Percentiles rank a stretch among this genome's conserved stretches.
phyloP scores from a whole-genome alignment of 139 green algal species.

The Parachlorella kessleri region DNA sequence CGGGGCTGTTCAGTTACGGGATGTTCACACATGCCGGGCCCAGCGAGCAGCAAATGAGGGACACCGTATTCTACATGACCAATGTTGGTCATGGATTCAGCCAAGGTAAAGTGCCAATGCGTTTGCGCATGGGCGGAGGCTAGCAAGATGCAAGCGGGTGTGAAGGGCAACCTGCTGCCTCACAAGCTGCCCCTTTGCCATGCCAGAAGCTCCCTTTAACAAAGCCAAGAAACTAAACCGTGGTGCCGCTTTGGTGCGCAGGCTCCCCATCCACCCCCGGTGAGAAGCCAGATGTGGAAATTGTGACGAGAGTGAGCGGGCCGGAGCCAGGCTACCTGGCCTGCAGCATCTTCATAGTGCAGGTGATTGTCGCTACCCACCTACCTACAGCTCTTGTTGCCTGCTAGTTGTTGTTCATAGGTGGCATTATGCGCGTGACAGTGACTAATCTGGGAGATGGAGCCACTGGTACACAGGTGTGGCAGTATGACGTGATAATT shows the following conservation, averaged over 20 bases:
- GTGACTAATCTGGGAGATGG: too few relatives aligned
- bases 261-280: background rate
- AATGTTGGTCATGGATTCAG: constrained; percentile 50
- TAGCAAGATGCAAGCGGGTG: too few relatives aligned
- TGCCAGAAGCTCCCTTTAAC: background rate
- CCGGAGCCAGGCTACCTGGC: constrained; percentile 70
- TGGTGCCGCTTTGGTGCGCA: too few relatives aligned
- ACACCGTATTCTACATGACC: constrained; percentile 51
- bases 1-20: constrained; percentile 44
- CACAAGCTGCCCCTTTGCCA: background rate
- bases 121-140: too few relatives aligned
- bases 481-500: too few relatives aligned
- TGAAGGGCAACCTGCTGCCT: background rate
- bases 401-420: too few relatives aligned
- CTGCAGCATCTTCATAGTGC: constrained; percentile 58
- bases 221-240: too few relatives aligned
- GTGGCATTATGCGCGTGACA: too few relatives aligned
- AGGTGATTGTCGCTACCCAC: too few relatives aligned
- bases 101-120: constrained; percentile 5
- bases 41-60: constrained; percentile 52
- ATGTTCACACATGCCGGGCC: constrained; percentile 65
- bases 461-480: too few relatives aligned
- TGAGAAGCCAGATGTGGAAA: constrained; percentile 19
- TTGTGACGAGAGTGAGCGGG: constrained; percentile 34
- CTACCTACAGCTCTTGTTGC: too few relatives aligned